Conservation (phyloP, 2,329 filamentous ascomycete genomes). For the Ceratocystiopsis brevicomis region DNA sequence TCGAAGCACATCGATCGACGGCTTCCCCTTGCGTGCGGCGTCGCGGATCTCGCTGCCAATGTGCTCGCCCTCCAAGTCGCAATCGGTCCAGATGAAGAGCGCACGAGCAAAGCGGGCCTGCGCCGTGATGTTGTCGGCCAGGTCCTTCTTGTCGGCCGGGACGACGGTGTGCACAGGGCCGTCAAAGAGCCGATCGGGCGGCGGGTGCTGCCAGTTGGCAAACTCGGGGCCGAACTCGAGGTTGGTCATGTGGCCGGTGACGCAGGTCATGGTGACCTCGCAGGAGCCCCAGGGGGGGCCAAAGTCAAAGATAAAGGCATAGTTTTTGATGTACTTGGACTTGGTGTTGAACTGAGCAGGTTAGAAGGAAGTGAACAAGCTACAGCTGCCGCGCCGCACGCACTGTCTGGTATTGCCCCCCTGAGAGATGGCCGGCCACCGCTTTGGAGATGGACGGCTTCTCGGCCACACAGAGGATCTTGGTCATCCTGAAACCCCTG, state of each 20-base stretch:
- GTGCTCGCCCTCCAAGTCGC: slow-evolving; percentile 91
- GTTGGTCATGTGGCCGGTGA: slow-evolving; percentile 71
- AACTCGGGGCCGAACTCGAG: slow-evolving; percentile 58
- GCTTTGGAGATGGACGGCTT: slow-evolving; percentile 92
- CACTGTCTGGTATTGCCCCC: slow-evolving; percentile 53
- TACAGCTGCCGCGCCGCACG: slow-evolving; percentile 14
- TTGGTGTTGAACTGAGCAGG: slow-evolving; percentile 42
- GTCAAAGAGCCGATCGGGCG: slow-evolving; percentile 62
- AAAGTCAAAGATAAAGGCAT: slow-evolving; percentile 80
- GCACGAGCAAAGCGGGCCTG: slow-evolving; percentile 56
- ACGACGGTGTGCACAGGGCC: slow-evolving; percentile 55
- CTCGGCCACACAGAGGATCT: slow-evolving; percentile 36
- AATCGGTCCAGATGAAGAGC: slow-evolving; percentile 96
- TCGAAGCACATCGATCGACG: slow-evolving; percentile 57
- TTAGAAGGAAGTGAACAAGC: neutral
- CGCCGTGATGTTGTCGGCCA: slow-evolving; percentile 68
- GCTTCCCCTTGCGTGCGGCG: slow-evolving; percentile 58
- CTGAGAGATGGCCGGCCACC: slow-evolving; percentile 74
- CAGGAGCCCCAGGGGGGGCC: slow-evolving; percentile 61
- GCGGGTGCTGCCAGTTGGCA: slow-evolving; percentile 64
- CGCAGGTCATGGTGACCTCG: slow-evolving; percentile 82
- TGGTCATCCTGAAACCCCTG: slow-evolving; percentile 23
- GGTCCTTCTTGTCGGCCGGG: slow-evolving; percentile 52
- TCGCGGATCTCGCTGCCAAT: slow-evolving; percentile 83
- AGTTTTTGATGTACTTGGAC: slow-evolving; percentile 78